Evolutionary conservation across 2,329 filamentous ascomycete genomes (phyloP).

Genomic region (Cytospora mali): DNA sequence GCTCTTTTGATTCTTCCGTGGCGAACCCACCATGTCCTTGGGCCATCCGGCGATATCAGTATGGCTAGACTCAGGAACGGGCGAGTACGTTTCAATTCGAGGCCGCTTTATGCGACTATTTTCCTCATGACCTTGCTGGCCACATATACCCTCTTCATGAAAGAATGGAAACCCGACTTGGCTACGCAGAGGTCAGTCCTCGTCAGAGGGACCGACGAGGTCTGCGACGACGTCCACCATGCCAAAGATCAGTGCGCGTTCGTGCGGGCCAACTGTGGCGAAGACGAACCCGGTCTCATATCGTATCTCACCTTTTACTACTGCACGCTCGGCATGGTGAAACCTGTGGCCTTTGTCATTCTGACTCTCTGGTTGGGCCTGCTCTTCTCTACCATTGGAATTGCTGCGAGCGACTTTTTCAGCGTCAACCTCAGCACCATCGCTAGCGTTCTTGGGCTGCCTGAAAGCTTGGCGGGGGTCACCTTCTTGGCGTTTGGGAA

Average conservation of each 20-base stretch:
- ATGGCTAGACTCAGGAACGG: slow-evolving; percentile 36
- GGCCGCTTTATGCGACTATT: slow-evolving; percentile 54
- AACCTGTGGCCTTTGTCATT: slow-evolving; percentile 77
- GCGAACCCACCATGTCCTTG: slow-evolving; percentile 20
- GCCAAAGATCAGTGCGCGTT: slow-evolving; percentile 84
- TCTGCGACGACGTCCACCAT: slow-evolving; percentile 80
- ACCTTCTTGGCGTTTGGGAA: slow-evolving; percentile 97
- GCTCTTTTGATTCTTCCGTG: not conserved
- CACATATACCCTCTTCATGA: slow-evolving; percentile 46
- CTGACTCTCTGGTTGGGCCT: slow-evolving; percentile 83
- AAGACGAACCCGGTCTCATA: slow-evolving; percentile 87
- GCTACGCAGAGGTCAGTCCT: slow-evolving; percentile 23
- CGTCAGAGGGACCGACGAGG: slow-evolving; percentile 36
- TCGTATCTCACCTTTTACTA: slow-evolving; percentile 92
- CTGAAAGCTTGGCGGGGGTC: slow-evolving; percentile 93
- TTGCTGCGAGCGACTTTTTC: slow-evolving; percentile 97
- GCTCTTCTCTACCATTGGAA: slow-evolving; percentile 95
- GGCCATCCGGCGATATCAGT: slow-evolving; percentile 24
- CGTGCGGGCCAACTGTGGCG: slow-evolving; percentile 77
- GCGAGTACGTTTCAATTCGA: slow-evolving; percentile 45
- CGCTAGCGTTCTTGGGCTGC: slow-evolving; percentile 83
- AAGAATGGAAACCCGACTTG: slow-evolving; percentile 10
- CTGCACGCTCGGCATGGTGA: slow-evolving; percentile 69
- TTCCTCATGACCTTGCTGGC: slow-evolving; percentile 50
- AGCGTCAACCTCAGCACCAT: slow-evolving; percentile 96